Evolutionary conservation across 129 eudicot genomes (phyloP).

Genomic region (Pulicaria dysenterica): DNA sequence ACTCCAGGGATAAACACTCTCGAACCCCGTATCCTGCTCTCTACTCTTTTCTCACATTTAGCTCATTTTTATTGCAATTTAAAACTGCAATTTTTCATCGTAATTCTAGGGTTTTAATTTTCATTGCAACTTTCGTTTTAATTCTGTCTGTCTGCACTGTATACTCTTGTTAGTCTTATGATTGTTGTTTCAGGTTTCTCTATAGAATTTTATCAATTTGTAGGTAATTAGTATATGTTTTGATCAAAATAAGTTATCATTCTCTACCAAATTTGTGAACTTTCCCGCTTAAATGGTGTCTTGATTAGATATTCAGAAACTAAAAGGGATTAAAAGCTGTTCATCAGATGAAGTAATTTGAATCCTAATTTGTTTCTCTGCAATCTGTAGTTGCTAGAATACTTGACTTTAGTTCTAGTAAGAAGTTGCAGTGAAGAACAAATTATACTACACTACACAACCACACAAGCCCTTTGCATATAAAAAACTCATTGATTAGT

Average conservation of each 20-base stretch:
- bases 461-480: too few relatives aligned
- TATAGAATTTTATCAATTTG: not conserved
- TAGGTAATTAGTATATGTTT: not conserved
- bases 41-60: constrained; percentile 2
- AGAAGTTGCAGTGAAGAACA: not conserved
- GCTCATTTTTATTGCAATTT: not conserved
- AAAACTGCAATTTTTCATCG: not conserved
- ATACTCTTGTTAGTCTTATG: too few relatives aligned
- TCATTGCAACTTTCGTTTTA: not conserved
- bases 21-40: constrained; percentile 86
- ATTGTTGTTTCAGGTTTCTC: not conserved
- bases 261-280: not conserved
- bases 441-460: not conserved
- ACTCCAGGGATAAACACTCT: constrained; percentile 92
- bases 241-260: not conserved
- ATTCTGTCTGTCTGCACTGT: not conserved
- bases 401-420: not conserved
- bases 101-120: not conserved
- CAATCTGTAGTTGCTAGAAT: not conserved
- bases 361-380: not conserved
- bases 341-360: not conserved
- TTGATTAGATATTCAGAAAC: not conserved
- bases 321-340: not conserved
- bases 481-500: too few relatives aligned
- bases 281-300: not conserved